Conservation (phyloP, 2,329 filamentous ascomycete genomes). For the Hymenoscyphus linearis region DNA sequence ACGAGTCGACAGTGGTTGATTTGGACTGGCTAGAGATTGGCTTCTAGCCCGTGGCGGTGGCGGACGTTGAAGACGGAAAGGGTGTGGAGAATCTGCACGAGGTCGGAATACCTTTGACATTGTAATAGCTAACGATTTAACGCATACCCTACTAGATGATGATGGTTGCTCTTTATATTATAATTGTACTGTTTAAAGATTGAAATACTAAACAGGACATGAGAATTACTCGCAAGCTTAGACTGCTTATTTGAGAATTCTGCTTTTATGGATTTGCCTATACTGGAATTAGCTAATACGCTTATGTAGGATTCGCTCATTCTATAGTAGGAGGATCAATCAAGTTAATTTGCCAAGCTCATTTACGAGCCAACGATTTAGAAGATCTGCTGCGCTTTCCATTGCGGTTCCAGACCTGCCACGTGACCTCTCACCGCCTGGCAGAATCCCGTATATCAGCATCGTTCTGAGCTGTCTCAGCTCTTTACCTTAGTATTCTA, state of each 20-base stretch:
- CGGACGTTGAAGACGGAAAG: neutral
- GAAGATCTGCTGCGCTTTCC: too few species aligned
- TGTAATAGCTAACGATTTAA: neutral
- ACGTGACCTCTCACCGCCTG: neutral
- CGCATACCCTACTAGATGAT: neutral
- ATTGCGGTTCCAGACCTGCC: neutral
- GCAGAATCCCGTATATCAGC: too few species aligned
- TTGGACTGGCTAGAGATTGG: too few species aligned
- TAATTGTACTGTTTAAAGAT: neutral
- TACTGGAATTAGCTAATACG: neutral
- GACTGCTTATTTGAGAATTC: neutral
- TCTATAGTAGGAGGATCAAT: neutral
- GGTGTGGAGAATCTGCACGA: neutral
- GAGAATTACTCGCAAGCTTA: neutral
- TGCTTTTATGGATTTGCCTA: neutral
- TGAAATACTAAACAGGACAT: slow-evolving; percentile 2
- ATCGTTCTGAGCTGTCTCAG: too few species aligned
- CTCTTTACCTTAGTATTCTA: too few species aligned
- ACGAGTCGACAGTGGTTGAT: too few species aligned
- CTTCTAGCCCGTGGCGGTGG: too few species aligned
- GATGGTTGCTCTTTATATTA: neutral
- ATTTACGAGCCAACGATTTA: too few species aligned
- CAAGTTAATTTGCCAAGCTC: neutral
- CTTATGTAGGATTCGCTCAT: neutral
- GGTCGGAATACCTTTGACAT: neutral